These are phyloP conservation scores for Casuarina cunninghamiana DNA, from an alignment of 306 rosid species.

Conservation along the genomic window DNA sequence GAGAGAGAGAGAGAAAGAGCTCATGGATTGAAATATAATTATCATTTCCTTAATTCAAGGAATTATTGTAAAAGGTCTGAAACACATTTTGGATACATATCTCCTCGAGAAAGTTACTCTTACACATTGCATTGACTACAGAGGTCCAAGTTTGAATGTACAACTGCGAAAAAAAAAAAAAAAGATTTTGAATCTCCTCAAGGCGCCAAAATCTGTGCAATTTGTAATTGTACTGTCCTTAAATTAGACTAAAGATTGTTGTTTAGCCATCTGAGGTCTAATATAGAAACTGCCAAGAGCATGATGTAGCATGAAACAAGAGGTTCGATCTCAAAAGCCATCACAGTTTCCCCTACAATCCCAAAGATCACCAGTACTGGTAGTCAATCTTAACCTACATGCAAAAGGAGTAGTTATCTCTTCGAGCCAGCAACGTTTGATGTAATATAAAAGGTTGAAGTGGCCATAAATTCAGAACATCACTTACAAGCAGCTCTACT, in stretches of 20 bases:
- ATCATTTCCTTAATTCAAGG: conserved; percentile 53
- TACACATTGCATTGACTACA: conserved; percentile 26
- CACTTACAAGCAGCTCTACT: conserved; percentile 53
- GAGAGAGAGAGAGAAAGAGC: background rate
- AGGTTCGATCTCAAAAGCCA: conserved; percentile 33
- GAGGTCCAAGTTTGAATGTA: conserved; percentile 48
- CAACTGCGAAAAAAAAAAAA: conserved; percentile 28
- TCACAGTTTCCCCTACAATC: conserved; percentile 24
- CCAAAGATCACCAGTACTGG: conserved; percentile 18
- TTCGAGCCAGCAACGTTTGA: conserved; percentile 6
- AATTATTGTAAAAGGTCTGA: conserved; percentile 42
- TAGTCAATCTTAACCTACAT: conserved; percentile 52
- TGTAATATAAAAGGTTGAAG: conserved; percentile 7
- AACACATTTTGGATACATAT: conserved; percentile 36
- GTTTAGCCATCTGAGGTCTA: conserved; percentile 24
- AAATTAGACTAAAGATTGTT: conserved; percentile 32
- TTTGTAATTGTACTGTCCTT: conserved; percentile 24
- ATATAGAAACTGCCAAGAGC: conserved; percentile 35
- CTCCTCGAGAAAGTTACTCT: conserved; percentile 27
- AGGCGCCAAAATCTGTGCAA: conserved; percentile 45
- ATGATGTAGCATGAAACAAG: conserved; percentile 32
- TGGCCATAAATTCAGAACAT: conserved; percentile 1
- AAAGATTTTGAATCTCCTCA: conserved; percentile 28
- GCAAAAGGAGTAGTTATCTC: conserved; percentile 15
- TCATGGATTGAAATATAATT: conserved; percentile 7